A percentile compares a stretch with the other conserved stretches of the same genome.
phyloP scores from a whole-genome alignment of 331 rosid genomes.

The Acacia pycnantha region DNA sequence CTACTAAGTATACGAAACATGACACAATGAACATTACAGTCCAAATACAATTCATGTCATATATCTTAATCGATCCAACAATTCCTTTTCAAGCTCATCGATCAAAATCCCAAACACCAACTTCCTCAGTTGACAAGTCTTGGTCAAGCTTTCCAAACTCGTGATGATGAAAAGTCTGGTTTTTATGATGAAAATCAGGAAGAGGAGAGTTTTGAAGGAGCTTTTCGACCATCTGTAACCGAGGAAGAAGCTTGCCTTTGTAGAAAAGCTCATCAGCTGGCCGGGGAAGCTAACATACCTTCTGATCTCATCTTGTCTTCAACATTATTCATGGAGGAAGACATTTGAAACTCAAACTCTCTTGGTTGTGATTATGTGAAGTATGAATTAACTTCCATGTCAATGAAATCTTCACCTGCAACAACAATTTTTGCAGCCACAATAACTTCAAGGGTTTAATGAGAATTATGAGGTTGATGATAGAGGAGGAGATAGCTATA shows the following conservation, averaged over 20 bases:
- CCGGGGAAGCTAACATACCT: slow-evolving; percentile 68
- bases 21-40: neutral
- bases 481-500: slow-evolving; percentile 9
- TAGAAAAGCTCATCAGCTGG: slow-evolving; percentile 99
- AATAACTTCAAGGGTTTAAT: slow-evolving; percentile 15
- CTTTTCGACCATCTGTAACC: slow-evolving; percentile 84
- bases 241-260: slow-evolving; percentile 93
- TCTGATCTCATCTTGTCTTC: slow-evolving; percentile 53
- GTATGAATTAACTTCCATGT: slow-evolving; percentile 83
- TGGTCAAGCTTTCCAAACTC: neutral
- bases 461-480: neutral
- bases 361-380: slow-evolving; percentile 32
- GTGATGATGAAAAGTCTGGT: neutral
- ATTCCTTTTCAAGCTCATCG: slow-evolving; percentile 4
- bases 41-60: neutral
- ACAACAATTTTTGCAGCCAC: slow-evolving; percentile 58
- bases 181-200: slow-evolving; percentile 3
- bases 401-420: slow-evolving; percentile 88
- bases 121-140: neutral
- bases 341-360: slow-evolving; percentile 98
- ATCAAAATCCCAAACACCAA: neutral
- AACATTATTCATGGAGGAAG: slow-evolving; percentile 43
- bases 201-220: slow-evolving; percentile 58
- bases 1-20: neutral
- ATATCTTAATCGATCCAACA: neutral